Base-by-base conservation (phyloP, 345 rosid species). In the Sisymbrium altissimum region DNA sequence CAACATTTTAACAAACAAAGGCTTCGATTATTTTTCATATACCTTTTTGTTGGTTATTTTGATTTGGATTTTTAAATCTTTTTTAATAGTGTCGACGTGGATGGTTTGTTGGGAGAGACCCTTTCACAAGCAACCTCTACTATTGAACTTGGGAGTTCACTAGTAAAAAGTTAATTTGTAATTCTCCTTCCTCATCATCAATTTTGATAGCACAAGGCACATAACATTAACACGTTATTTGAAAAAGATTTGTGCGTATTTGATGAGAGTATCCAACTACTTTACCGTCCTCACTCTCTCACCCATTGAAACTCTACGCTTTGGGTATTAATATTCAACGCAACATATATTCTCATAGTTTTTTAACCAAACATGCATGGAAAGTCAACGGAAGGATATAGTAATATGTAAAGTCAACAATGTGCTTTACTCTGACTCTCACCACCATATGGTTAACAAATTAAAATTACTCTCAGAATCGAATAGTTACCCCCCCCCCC, bases 221-320 rank as follows among this genome's bases (percentile, higher is more conserved):
- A 50, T 40, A n/a, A 60, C 68, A 30, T 67, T 75, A 40, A 67
- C 78, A 75, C 79, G 79, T 75, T 67, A 66, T 58, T 23, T 67
- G 49, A 40, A 65, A 46, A 32, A 45, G 7, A 45, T 46, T 64
- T 45, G 14, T 46, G 69, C 69, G 56, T 56, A 38, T 55, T 62
- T 73, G 75, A 74, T 70, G 27, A 62, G 67, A 35, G 3, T 59
- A 30, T 58, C 71, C 80, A 73, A 76, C 88, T 30, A 79, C 82
- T 60, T 69, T 71, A 73, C 84, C 86, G 80, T 29, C 85, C 86
- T 75, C 74, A 77, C 79, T 58, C 66, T 70, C 69, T 81, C 80
- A 74, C 35, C 72, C 85, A 77, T 70, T 82, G 53, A 66, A 74
- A 30, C 25, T 64, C 77, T 64, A 52, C 1, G 52, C 36, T 27